Conservation (phyloP, 805 yeast species). For the Kluyveromyces aestuarii region DNA sequence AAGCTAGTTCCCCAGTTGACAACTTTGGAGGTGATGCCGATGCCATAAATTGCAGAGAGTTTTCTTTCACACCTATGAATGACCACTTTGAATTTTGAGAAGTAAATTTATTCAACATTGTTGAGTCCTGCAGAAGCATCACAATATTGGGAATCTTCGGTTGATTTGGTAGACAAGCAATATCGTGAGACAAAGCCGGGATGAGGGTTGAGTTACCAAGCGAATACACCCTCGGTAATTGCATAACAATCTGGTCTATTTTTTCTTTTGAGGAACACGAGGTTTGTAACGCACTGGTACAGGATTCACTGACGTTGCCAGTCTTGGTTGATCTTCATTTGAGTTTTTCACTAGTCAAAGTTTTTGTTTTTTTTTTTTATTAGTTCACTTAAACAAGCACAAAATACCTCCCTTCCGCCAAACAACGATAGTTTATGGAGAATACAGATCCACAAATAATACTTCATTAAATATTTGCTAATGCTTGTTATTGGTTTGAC, state of each 20-base stretch:
- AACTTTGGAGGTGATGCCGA: constrained; percentile 24
- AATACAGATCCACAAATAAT: not conserved
- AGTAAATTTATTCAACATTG: constrained; percentile 34
- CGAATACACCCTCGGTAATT: constrained; percentile 30
- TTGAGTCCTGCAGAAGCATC: constrained; percentile 35
- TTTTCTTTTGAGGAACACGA: too few species aligned
- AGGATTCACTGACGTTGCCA: too few species aligned
- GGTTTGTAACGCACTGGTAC: too few species aligned
- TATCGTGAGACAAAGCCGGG: constrained; percentile 35
- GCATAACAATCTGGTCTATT: constrained; percentile 7
- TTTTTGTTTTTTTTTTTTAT: too few species aligned
- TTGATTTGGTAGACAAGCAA: constrained; percentile 32
- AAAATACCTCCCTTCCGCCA: too few species aligned
- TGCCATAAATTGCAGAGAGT: constrained; percentile 22
- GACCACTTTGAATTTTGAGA: constrained; percentile 33
- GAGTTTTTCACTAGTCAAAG: too few species aligned
- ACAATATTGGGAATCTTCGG: constrained; percentile 33
- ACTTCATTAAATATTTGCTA: too few species aligned
- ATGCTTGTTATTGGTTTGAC: constrained; percentile 95
- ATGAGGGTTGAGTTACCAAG: constrained; percentile 37
- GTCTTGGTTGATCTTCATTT: too few species aligned
- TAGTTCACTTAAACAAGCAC: too few species aligned
- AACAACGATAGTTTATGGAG: too few species aligned
- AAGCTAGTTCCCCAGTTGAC: constrained; percentile 23
- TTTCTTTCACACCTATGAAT: constrained; percentile 14